Percentiles rank a stretch among this genome's conserved stretches.
Evolutionary conservation across 306 rosid genomes (phyloP).

Genomic region (Lathyrus tuberosus): DNA sequence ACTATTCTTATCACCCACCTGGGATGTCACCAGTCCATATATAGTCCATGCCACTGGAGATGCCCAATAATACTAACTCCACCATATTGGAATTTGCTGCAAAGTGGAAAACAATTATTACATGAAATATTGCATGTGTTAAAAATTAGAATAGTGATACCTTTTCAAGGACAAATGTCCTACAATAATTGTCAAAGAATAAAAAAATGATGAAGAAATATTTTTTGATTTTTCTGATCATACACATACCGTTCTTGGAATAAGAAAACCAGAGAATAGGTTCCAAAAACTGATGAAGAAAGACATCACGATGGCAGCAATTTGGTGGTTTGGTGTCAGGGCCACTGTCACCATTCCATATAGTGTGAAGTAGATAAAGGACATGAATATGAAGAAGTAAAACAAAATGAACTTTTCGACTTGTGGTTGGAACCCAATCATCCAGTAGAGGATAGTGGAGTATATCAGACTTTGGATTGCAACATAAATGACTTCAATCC

Average conservation of each 20-base stretch:
- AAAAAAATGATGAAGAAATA: too few relatives aligned
- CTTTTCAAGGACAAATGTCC: too few relatives aligned
- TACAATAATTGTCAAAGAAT: too few relatives aligned
- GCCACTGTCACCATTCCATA: conserved; percentile 83
- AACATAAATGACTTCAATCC: conserved; percentile 69
- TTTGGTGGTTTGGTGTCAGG: conserved; percentile 67
- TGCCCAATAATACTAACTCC: conserved; percentile 89
- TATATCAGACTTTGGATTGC: conserved; percentile 54
- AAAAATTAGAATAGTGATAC: too few relatives aligned
- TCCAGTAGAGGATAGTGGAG: conserved; percentile 50
- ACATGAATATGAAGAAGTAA: conserved; percentile 75
- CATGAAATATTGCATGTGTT: too few relatives aligned
- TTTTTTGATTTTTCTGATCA: neutral
- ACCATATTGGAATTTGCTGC: conserved; percentile 80
- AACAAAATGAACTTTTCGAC: conserved; percentile 60
- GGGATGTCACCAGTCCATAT: conserved; percentile 69
- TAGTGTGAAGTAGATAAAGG: conserved; percentile 70
- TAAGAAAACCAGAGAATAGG: conserved; percentile 80
- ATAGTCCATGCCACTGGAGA: conserved; percentile 85
- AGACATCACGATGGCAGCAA: conserved; percentile 67
- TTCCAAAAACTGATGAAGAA: conserved; percentile 80
- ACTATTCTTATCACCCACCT: too few relatives aligned
- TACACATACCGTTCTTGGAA: conserved; percentile 67
- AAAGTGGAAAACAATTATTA: neutral
- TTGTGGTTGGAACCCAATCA: conserved; percentile 67